Conservation (phyloP, 139 green algal genomes). For the Choricystis sp. region DNA sequence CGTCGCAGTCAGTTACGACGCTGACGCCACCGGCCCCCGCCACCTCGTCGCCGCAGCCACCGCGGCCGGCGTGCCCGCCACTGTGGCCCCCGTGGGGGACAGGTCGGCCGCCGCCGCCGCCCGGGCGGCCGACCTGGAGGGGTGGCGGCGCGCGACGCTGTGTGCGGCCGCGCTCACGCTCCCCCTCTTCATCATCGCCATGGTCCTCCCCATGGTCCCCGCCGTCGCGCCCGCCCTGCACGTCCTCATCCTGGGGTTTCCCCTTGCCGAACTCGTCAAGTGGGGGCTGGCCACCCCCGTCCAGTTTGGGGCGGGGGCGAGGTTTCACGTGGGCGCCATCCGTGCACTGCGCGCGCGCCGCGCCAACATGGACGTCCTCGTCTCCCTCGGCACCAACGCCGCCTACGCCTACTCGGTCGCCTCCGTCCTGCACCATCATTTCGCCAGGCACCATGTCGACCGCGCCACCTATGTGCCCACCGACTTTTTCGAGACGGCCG, state of each 20-base stretch:
- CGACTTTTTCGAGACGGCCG: conserved; percentile 94
- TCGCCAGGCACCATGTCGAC: conserved; percentile 20
- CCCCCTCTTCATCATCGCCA: conserved; percentile 76
- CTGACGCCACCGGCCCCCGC: conserved; percentile 40
- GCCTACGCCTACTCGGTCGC: conserved; percentile 82
- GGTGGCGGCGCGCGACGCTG: conserved; percentile 29
- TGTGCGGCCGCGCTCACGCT: conserved; percentile 48
- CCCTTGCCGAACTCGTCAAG: conserved; percentile 61
- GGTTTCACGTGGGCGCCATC: conserved; percentile 11
- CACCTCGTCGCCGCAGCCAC: conserved; percentile 49
- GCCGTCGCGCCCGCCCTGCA: not conserved
- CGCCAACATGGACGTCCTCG: conserved; percentile 99
- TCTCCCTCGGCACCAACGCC: conserved; percentile 84
- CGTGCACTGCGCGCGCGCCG: conserved; percentile 25
- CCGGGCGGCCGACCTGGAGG: not conserved
- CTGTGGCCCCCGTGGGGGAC: conserved; percentile 5
- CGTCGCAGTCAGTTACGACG: conserved; percentile 31
- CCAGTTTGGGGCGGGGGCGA: conserved; percentile 18
- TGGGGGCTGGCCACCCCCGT: conserved; percentile 71
- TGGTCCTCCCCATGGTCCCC: conserved; percentile 59
- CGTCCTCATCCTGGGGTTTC: conserved; percentile 42
- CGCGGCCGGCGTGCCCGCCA: conserved; percentile 31
- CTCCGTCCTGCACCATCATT: conserved; percentile 57
- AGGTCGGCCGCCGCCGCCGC: conserved; percentile 1
- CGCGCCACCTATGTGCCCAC: conserved; percentile 38